A percentile compares a stretch with the other conserved stretches of the same genome.
Conservation (phyloP, 805 yeast genomes). For the Lipomyces yamanashiensis region DNA sequence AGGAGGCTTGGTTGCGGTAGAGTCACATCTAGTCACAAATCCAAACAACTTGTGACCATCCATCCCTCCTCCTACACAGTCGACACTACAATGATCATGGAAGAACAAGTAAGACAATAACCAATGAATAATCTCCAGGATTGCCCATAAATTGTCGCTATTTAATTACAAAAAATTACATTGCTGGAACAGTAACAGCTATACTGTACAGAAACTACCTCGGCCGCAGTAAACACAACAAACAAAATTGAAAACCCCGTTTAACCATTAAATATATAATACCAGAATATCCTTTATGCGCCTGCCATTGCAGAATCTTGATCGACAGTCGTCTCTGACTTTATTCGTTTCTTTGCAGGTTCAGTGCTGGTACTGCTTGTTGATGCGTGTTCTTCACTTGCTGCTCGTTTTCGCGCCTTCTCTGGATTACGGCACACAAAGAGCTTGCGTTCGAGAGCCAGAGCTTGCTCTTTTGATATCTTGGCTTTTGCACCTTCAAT, state of each 20-base stretch:
- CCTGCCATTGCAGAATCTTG: slow-evolving; percentile 8
- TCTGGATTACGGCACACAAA: slow-evolving; percentile 43
- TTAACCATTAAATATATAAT: not conserved
- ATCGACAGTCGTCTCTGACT: slow-evolving; percentile 1
- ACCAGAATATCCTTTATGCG: not conserved
- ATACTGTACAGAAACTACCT: not conserved
- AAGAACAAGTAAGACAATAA: too few species aligned
- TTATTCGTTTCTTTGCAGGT: slow-evolving; percentile 12
- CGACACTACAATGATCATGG: too few species aligned
- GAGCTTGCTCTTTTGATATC: slow-evolving; percentile 44
- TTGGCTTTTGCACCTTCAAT: slow-evolving; percentile 38
- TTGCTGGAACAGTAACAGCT: too few species aligned
- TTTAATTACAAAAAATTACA: not conserved
- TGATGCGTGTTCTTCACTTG: not conserved
- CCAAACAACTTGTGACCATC: slow-evolving; percentile 6
- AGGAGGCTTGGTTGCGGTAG: slow-evolving; percentile 8
- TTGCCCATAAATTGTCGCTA: not conserved
- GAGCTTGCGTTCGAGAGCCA: slow-evolving; percentile 45
- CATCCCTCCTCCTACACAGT: not conserved
- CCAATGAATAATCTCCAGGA: not conserved
- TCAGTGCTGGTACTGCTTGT: not conserved
- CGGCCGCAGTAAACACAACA: not conserved
- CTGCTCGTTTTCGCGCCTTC: slow-evolving; percentile 33
- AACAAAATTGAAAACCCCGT: not conserved
- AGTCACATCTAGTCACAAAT: not conserved